A percentile compares a stretch with the other conserved stretches of the same genome.
Evolutionary conservation across 1,284 basidiomycete genomes (phyloP).

Genomic region (Erythrobasidium hasegawianum): DNA sequence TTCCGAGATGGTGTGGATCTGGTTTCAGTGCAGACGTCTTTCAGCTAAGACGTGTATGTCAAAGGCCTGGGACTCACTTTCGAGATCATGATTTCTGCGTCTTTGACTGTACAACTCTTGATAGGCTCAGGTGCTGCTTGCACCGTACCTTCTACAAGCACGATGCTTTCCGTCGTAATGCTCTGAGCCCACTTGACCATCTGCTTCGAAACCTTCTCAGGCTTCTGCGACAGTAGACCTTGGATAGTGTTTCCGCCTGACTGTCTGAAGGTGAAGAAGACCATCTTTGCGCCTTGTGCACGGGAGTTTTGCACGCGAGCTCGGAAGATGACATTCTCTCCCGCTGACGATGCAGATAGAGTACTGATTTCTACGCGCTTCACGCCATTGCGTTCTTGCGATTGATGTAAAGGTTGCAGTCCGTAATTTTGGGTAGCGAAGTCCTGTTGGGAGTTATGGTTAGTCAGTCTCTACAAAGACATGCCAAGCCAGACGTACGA

Average conservation of each 20-base stretch:
- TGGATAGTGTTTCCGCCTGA: constrained; percentile 66
- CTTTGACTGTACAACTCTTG: constrained; percentile 82
- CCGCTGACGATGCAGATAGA: constrained; percentile 65
- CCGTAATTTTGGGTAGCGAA: constrained; percentile 84
- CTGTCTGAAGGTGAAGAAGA: constrained; percentile 89
- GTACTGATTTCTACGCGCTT: constrained; percentile 61
- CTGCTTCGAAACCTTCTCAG: constrained; percentile 85
- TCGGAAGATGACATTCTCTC: constrained; percentile 76
- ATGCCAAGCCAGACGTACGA: constrained; percentile 54
- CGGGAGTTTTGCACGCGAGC: constrained; percentile 89
- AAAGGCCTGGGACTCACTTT: constrained; percentile 57
- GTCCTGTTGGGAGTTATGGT: constrained; percentile 58
- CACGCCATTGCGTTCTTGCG: constrained; percentile 57
- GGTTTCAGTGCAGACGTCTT: neutral
- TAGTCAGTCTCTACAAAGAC: constrained; percentile 1
- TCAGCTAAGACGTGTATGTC: neutral
- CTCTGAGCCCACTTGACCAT: constrained; percentile 91
- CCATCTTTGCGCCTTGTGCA: constrained; percentile 82
- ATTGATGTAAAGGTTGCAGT: constrained; percentile 84
- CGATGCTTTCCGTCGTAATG: constrained; percentile 82
- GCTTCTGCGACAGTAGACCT: constrained; percentile 71
- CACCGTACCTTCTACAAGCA: constrained; percentile 78
- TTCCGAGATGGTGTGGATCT: constrained; percentile 83
- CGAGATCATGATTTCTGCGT: constrained; percentile 81
- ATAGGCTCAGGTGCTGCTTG: constrained; percentile 80